phyloP scores from a whole-genome alignment of 495 filamentous ascomycete genomes.

The Hyaloscypha hepaticicola region DNA sequence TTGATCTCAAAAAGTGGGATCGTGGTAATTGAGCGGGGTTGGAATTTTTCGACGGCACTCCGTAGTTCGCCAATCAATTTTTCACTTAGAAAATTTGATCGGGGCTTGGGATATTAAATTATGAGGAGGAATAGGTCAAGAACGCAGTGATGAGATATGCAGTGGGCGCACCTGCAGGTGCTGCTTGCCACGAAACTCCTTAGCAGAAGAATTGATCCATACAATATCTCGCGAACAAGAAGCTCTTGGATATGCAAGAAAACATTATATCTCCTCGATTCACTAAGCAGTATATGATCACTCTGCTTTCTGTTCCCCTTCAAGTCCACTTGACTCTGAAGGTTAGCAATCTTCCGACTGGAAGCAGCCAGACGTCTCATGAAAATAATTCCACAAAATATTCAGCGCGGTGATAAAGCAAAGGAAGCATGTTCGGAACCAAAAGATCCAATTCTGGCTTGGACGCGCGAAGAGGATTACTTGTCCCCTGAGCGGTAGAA shows the following conservation, averaged over 20 bases:
- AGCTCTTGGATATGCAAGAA: too few species aligned
- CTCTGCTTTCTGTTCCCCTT: neutral
- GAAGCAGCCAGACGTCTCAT: neutral
- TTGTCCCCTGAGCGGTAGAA: too few species aligned
- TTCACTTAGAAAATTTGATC: neutral
- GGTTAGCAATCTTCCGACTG: neutral
- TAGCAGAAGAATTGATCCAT: too few species aligned
- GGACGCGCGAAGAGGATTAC: too few species aligned
- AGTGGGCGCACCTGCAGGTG: too few species aligned
- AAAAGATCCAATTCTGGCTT: neutral
- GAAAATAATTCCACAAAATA: neutral
- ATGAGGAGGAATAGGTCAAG: too few species aligned
- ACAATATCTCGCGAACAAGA: too few species aligned
- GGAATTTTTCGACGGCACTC: slow-evolving; percentile 13
- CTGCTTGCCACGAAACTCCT: too few species aligned
- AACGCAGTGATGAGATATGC: too few species aligned
- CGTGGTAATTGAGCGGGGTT: slow-evolving; percentile 9
- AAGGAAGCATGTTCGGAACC: neutral
- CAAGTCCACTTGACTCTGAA: neutral
- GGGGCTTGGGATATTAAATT: neutral
- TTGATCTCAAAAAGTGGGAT: slow-evolving; percentile 18
- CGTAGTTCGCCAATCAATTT: neutral
- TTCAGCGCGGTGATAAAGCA: neutral
- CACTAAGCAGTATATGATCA: neutral
- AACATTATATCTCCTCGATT: neutral